Evolutionary conservation across 2,329 filamentous ascomycete species (phyloP).

Genomic region (Trichothecium roseum): DNA sequence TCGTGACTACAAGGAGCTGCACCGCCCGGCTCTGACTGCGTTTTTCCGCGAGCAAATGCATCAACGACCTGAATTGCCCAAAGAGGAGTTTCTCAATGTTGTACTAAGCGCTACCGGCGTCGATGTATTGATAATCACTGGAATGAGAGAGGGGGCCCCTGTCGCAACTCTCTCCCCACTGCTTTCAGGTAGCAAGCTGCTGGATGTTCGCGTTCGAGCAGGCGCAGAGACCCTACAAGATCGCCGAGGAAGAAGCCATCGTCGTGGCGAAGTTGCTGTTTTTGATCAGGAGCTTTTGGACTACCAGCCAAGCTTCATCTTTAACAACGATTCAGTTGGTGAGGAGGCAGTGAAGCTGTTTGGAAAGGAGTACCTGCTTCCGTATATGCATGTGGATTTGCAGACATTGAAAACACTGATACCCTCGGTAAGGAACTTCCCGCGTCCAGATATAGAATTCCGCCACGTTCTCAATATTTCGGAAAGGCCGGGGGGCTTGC

Average conservation of each 20-base stretch:
- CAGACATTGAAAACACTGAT: constrained; percentile 39
- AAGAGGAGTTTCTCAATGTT: constrained; percentile 39
- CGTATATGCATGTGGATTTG: constrained; percentile 34
- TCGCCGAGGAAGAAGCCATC: constrained; percentile 22
- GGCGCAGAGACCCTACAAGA: constrained; percentile 21
- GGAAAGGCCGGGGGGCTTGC: constrained; percentile 38
- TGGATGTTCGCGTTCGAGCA: constrained; percentile 42
- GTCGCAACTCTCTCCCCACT: constrained; percentile 42
- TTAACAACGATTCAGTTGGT: constrained; percentile 39
- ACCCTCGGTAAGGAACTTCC: constrained; percentile 35
- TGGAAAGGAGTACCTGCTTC: constrained; percentile 28
- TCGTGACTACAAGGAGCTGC: constrained; percentile 51
- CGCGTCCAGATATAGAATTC: constrained; percentile 39
- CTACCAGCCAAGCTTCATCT: constrained; percentile 28
- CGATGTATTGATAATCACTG: constrained; percentile 51
- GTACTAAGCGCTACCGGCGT: constrained; percentile 28
- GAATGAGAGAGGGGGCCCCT: constrained; percentile 51
- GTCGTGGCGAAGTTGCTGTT: not conserved
- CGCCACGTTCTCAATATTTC: constrained; percentile 47
- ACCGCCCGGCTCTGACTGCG: constrained; percentile 37
- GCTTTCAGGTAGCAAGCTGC: constrained; percentile 37
- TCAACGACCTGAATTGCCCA: constrained; percentile 31
- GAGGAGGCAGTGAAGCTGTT: constrained; percentile 26
- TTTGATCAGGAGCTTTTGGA: not conserved
- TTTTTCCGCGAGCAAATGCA: constrained; percentile 38